Evolutionary conservation across 2,329 filamentous ascomycete species (phyloP).

Genomic region (Ambrosiella cleistominuta): DNA sequence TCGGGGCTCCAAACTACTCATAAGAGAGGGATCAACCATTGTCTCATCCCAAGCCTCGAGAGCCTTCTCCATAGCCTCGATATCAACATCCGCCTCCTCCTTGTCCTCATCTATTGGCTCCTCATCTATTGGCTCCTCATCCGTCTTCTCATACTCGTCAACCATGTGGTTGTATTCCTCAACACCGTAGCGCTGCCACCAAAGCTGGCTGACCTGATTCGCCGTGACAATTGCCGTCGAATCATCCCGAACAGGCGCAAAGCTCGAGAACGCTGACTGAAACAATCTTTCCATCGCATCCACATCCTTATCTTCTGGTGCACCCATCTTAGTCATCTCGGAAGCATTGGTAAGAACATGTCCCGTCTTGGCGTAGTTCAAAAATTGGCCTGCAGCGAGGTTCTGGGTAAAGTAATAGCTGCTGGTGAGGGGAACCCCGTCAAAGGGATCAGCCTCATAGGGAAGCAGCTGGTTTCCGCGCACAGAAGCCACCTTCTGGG

Average conservation of each 20-base stretch:
- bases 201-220: constrained; percentile 48
- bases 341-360: constrained; percentile 27
- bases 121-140: constrained; percentile 21
- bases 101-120: constrained; percentile 23
- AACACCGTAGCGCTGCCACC: constrained; percentile 58
- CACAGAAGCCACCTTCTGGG: constrained; percentile 47
- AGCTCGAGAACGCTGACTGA: constrained; percentile 60
- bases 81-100: constrained; percentile 29
- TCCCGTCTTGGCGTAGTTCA: constrained; percentile 43
- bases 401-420: constrained; percentile 49
- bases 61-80: constrained; percentile 33
- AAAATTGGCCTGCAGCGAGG: constrained; percentile 49
- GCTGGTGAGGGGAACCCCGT: constrained; percentile 35
- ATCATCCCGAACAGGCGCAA: constrained; percentile 60
- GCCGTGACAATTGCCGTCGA: constrained; percentile 52
- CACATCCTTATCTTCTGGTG: constrained; percentile 46
- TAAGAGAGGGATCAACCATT: constrained; percentile 39
- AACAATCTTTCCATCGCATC: constrained; percentile 57
- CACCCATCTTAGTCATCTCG: constrained; percentile 36
- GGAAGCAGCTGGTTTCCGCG: constrained; percentile 40
- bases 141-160: constrained; percentile 26
- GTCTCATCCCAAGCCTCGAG: constrained; percentile 42
- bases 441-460: constrained; percentile 35
- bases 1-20: constrained; percentile 33
- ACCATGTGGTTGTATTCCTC: constrained; percentile 48